These are phyloP conservation scores for Candida succiphila DNA, from an alignment of 805 yeast species.

Conservation along the genomic window DNA sequence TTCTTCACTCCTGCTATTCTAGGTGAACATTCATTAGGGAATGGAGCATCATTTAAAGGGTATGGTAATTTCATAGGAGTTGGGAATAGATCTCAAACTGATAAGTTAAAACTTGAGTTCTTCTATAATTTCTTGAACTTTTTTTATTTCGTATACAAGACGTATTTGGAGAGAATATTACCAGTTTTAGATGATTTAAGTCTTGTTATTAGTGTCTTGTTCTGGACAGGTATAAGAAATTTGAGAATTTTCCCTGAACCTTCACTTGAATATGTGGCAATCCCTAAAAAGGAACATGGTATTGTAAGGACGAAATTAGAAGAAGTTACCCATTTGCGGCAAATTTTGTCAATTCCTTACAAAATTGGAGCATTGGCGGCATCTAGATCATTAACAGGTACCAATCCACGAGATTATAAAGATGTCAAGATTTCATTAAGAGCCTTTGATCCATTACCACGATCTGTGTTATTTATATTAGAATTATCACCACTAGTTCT, in stretches of 20 bases:
- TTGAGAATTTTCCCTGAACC: background rate
- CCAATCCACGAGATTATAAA: slow-evolving; percentile 12
- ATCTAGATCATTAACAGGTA: slow-evolving; percentile 10
- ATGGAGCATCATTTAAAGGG: background rate
- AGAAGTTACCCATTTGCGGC: too few species aligned
- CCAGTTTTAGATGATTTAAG: too few species aligned
- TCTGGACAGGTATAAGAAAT: background rate
- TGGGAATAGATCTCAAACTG: too few species aligned
- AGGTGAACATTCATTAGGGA: background rate
- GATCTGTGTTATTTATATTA: slow-evolving; percentile 22
- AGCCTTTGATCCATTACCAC: slow-evolving; percentile 18
- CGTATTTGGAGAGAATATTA: too few species aligned
- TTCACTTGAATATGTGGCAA: too few species aligned
- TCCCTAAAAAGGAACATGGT: too few species aligned
- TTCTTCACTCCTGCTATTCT: background rate
- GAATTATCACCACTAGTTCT: slow-evolving; percentile 19
- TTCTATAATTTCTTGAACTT: too few species aligned
- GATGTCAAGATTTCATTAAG: slow-evolving; percentile 7
- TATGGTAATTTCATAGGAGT: too few species aligned
- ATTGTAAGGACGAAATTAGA: too few species aligned
- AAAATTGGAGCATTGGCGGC: slow-evolving; percentile 7
- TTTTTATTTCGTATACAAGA: too few species aligned
- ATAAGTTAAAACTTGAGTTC: too few species aligned
- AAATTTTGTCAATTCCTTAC: too few species aligned
- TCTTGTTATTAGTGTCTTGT: background rate